Evolutionary conservation across 176 grass and related monocot species (phyloP).

Genomic region (Aegilops longissima): DNA sequence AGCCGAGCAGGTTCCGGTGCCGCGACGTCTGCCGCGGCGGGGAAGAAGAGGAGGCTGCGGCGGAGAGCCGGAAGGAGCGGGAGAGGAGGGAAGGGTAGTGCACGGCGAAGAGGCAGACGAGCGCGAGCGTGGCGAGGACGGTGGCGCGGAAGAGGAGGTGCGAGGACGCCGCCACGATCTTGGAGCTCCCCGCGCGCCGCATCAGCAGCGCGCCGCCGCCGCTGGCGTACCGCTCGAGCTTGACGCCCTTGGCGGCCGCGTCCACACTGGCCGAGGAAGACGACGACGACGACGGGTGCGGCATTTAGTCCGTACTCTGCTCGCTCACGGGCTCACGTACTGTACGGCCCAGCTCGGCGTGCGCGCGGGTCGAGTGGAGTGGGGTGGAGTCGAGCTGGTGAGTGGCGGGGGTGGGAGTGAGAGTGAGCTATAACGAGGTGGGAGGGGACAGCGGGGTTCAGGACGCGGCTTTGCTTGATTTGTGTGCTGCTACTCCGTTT

Average conservation of each 20-base stretch:
- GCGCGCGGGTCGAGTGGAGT: neutral
- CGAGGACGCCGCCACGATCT: slow-evolving; percentile 57
- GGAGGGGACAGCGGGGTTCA: neutral
- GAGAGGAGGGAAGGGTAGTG: slow-evolving; percentile 84
- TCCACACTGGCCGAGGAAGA: slow-evolving; percentile 34
- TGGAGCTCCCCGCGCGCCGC: slow-evolving; percentile 52
- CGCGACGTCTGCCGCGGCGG: neutral
- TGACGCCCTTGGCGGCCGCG: slow-evolving; percentile 51
- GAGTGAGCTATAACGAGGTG: neutral
- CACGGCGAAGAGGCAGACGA: slow-evolving; percentile 67
- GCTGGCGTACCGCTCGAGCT: slow-evolving; percentile 46
- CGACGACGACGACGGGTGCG: slow-evolving; percentile 1
- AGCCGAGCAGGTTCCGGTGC: slow-evolving; percentile 75
- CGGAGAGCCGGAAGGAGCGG: slow-evolving; percentile 49
- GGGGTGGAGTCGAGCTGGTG: neutral
- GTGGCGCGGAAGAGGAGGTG: slow-evolving; percentile 68
- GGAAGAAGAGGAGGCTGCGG: slow-evolving; percentile 25
- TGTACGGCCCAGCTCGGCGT: neutral
- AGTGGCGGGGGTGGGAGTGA: neutral
- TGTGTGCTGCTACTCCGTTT: neutral
- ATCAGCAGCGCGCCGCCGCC: slow-evolving; percentile 42
- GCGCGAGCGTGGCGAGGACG: slow-evolving; percentile 64
- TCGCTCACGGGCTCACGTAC: neutral
- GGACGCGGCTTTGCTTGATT: neutral
- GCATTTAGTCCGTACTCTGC: neutral